Conservation (phyloP, 2,329 filamentous ascomycete species). For the Diaporthe caulivora region DNA sequence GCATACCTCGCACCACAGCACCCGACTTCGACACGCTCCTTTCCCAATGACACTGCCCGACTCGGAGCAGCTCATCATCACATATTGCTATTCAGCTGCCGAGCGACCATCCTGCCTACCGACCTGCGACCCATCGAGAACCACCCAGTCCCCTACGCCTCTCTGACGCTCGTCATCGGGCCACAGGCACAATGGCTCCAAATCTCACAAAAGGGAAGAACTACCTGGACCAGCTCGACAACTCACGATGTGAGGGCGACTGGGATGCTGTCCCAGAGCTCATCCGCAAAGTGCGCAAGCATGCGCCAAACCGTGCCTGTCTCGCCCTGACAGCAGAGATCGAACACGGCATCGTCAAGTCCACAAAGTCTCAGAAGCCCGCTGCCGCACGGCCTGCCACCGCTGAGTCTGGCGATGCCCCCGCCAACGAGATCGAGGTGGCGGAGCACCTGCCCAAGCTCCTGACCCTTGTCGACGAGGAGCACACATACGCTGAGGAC, state of each 20-base stretch:
- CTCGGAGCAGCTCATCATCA: conserved; percentile 12
- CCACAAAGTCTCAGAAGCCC: conserved; percentile 57
- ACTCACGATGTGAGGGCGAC: conserved; percentile 86
- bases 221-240: conserved; percentile 86
- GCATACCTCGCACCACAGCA: neutral
- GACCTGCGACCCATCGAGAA: conserved; percentile 10
- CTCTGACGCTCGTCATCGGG: neutral
- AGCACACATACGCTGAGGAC: conserved; percentile 66
- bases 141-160: conserved; percentile 1
- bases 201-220: conserved; percentile 79
- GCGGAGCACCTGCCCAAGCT: conserved; percentile 63
- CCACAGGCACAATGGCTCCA: conserved; percentile 40
- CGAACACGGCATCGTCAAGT: conserved; percentile 74
- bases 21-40: conserved; percentile 16
- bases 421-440: conserved; percentile 59
- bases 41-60: conserved; percentile 21
- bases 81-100: conserved; percentile 10
- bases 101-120: conserved; percentile 4
- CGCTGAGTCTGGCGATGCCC: conserved; percentile 52
- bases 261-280: conserved; percentile 91
- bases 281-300: conserved; percentile 93
- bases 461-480: conserved; percentile 68
- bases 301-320: conserved; percentile 86
- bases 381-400: conserved; percentile 51
- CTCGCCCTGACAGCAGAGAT: conserved; percentile 77